Conservation (phyloP, 495 filamentous ascomycete genomes). For the Penicillium pancosmium region DNA sequence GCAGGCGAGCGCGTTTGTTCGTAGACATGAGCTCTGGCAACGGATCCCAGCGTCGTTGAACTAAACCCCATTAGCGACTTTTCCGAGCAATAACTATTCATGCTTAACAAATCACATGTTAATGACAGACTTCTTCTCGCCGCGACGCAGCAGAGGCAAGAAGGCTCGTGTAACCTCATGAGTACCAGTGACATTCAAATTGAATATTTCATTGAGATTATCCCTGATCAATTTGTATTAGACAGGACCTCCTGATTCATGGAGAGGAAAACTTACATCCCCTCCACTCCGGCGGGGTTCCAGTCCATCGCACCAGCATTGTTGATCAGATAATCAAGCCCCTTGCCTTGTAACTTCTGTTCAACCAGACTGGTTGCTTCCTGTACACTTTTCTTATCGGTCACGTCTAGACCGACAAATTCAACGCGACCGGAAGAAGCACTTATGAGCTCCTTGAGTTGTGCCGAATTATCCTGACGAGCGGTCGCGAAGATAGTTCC, state of each 20-base stretch:
- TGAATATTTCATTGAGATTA: conserved; percentile 42
- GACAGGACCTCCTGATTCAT: background rate
- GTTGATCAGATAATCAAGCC: conserved; percentile 56
- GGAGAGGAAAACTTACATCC: conserved; percentile 32
- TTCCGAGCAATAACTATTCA: background rate
- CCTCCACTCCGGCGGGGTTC: conserved; percentile 26
- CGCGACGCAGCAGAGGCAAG: conserved; percentile 49
- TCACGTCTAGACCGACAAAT: conserved; percentile 49
- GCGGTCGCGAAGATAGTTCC: conserved; percentile 40
- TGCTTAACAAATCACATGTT: conserved; percentile 44
- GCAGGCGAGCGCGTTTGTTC: conserved; percentile 32
- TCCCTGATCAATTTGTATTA: conserved; percentile 21
- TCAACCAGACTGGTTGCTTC: conserved; percentile 41
- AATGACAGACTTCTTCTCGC: conserved; percentile 45
- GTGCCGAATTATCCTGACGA: conserved; percentile 31
- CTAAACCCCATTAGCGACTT: background rate
- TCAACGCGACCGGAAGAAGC: conserved; percentile 39
- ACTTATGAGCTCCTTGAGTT: conserved; percentile 27
- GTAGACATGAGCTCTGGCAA: conserved; percentile 28
- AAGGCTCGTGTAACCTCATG: conserved; percentile 48
- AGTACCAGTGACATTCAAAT: conserved; percentile 46
- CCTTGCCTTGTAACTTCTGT: conserved; percentile 39
- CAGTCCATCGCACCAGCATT: conserved; percentile 45
- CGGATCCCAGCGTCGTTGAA: conserved; percentile 49
- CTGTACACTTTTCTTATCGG: conserved; percentile 42